These are phyloP conservation scores for Tuber aestivum DNA, from an alignment of 495 filamentous ascomycete genomes.

Conservation along the genomic window DNA sequence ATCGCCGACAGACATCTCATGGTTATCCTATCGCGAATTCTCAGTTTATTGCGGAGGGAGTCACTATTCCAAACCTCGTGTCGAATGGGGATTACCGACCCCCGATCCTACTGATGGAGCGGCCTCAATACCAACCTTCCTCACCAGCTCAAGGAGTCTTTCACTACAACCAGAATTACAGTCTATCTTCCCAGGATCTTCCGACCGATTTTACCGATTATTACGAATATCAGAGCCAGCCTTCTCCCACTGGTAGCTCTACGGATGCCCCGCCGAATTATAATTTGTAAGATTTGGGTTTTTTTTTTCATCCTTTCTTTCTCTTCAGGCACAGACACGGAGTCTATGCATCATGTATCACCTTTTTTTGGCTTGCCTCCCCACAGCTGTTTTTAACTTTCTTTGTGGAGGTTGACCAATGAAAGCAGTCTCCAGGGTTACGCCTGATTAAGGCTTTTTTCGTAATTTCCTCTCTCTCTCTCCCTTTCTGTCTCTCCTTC, in stretches of 20 bases:
- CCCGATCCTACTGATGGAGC: constrained; percentile 1
- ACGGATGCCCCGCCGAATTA: background rate
- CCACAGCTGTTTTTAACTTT: background rate
- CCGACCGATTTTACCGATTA: background rate
- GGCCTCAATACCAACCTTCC: background rate
- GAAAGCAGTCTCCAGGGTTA: constrained; percentile 1
- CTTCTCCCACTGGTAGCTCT: background rate
- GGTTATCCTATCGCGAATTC: background rate
- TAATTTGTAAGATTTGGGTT: background rate
- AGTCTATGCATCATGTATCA: background rate
- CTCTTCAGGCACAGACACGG: constrained; percentile 2
- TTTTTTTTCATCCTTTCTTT: background rate
- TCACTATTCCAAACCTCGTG: background rate
- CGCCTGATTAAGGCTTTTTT: constrained; percentile 4
- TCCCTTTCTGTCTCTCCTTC: background rate
- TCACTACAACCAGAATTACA: background rate
- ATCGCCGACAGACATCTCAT: background rate
- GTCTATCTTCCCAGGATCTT: background rate
- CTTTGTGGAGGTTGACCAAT: constrained; percentile 6
- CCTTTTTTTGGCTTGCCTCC: background rate
- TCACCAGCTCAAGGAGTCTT: background rate
- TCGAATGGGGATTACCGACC: background rate
- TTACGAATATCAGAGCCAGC: background rate
- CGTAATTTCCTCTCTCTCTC: constrained; percentile 2
- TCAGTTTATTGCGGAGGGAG: background rate